Evolutionary conservation across 768 basidiomycete genomes (phyloP).

Genomic region (Tricholoma terreum): DNA sequence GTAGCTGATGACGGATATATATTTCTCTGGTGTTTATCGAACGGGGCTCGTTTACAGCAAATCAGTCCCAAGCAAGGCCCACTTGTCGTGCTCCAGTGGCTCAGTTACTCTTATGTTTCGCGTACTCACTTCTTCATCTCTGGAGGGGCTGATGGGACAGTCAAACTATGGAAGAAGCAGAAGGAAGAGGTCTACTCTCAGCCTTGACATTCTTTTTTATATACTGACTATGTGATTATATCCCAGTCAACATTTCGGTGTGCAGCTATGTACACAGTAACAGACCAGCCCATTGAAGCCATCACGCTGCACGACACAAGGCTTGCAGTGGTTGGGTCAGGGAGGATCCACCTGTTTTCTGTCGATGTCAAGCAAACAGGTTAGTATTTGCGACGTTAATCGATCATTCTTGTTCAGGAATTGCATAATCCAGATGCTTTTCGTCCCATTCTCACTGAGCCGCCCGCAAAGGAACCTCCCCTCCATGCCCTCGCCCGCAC

Average conservation of each 20-base stretch:
- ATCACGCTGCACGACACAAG: no score
- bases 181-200: no score
- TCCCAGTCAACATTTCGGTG: no score
- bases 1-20: no score
- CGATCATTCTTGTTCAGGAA: background rate
- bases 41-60: background rate
- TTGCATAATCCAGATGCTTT: background rate
- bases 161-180: no score
- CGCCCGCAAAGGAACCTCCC: background rate
- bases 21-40: no score
- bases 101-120: background rate
- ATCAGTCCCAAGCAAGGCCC: background rate
- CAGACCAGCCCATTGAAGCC: no score
- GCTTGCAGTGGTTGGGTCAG: background rate
- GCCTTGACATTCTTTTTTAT: no score
- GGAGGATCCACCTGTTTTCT: background rate
- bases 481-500: background rate
- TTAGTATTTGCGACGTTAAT: background rate
- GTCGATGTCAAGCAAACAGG: background rate
- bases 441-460: background rate
- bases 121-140: background rate
- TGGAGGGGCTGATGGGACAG: background rate
- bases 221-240: no score
- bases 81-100: background rate
- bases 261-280: no score